Evolutionary conservation across 345 rosid genomes (phyloP).

Genomic region (Eucalyptus urophylla): DNA sequence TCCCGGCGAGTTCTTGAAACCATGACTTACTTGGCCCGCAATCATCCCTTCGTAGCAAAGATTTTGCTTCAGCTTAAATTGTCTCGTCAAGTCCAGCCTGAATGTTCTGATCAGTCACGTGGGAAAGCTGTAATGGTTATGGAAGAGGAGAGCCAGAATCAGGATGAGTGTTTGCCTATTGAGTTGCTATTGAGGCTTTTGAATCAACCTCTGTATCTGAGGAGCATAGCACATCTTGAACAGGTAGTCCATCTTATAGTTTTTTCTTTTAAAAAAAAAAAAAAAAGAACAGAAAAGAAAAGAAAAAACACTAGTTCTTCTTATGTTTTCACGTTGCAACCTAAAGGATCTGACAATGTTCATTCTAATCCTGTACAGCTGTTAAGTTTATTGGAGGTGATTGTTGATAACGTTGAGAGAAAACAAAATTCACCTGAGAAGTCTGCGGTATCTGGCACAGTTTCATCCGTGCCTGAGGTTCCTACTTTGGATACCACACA

Average conservation of each 20-base stretch:
- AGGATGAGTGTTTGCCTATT: constrained; percentile 43
- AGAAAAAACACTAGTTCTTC: neutral
- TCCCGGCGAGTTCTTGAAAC: constrained; percentile 91
- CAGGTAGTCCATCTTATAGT: constrained; percentile 36
- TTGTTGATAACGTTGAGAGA: constrained; percentile 61
- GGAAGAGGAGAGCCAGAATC: constrained; percentile 31
- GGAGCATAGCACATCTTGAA: constrained; percentile 96
- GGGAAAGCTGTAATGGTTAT: constrained; percentile 63
- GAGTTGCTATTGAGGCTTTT: constrained; percentile 81
- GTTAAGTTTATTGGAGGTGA: constrained; percentile 81
- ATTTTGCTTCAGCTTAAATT: constrained; percentile 61
- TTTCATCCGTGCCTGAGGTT: constrained; percentile 20
- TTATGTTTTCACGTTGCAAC: neutral
- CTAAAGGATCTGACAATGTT: neutral
- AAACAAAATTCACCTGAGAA: constrained; percentile 39
- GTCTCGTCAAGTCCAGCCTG: constrained; percentile 27
- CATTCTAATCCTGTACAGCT: constrained; percentile 31
- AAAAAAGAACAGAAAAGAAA: neutral
- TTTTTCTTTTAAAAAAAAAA: too few species aligned
- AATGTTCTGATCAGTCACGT: constrained; percentile 28
- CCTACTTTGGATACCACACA: constrained; percentile 23
- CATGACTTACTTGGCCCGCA: constrained; percentile 71
- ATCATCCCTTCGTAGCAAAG: constrained; percentile 75
- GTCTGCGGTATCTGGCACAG: constrained; percentile 20
- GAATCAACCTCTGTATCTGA: constrained; percentile 81